phyloP scores from a whole-genome alignment of 2,329 filamentous ascomycete species.

The Neodidymelliopsis sp. region DNA sequence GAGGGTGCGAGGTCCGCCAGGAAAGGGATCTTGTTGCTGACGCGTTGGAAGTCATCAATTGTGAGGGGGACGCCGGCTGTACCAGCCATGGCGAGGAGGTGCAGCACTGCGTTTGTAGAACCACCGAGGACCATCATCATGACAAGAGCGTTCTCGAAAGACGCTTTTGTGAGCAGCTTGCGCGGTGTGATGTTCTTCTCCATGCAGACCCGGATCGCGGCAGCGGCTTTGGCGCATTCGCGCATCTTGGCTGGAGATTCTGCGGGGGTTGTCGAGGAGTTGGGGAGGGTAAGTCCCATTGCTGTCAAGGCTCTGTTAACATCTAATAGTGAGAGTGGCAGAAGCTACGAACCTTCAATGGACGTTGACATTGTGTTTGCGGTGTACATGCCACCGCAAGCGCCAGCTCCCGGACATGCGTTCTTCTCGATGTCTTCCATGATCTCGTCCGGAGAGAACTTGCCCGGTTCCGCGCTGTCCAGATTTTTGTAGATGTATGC shows the following conservation, averaged over 20 bases:
- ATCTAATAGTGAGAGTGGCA: not conserved
- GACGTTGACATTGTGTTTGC: slow-evolving; percentile 93
- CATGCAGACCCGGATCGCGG: slow-evolving; percentile 80
- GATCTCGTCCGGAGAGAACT: slow-evolving; percentile 77
- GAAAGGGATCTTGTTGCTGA: slow-evolving; percentile 83
- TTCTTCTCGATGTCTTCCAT: slow-evolving; percentile 82
- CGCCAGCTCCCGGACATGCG: slow-evolving; percentile 79
- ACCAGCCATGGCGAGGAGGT: slow-evolving; percentile 89
- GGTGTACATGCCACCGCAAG: slow-evolving; percentile 93
- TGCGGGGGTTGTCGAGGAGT: slow-evolving; percentile 84
- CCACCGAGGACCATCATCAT: slow-evolving; percentile 93
- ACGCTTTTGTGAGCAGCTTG: slow-evolving; percentile 78
- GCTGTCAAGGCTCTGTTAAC: slow-evolving; percentile 56
- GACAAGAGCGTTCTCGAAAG: slow-evolving; percentile 88
- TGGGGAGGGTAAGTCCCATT: slow-evolving; percentile 82
- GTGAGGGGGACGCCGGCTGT: slow-evolving; percentile 80
- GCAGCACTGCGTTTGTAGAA: slow-evolving; percentile 86
- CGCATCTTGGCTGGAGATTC: slow-evolving; percentile 82
- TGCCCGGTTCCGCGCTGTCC: slow-evolving; percentile 71
- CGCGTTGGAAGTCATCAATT: slow-evolving; percentile 82
- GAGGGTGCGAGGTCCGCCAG: slow-evolving; percentile 85
- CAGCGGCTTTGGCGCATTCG: slow-evolving; percentile 82
- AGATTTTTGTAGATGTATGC: slow-evolving; percentile 81
- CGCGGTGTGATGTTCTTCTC: slow-evolving; percentile 81
- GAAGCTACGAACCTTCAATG: slow-evolving; percentile 64